Conservation (phyloP, 768 basidiomycete genomes). For the Lentinula raphanica region DNA sequence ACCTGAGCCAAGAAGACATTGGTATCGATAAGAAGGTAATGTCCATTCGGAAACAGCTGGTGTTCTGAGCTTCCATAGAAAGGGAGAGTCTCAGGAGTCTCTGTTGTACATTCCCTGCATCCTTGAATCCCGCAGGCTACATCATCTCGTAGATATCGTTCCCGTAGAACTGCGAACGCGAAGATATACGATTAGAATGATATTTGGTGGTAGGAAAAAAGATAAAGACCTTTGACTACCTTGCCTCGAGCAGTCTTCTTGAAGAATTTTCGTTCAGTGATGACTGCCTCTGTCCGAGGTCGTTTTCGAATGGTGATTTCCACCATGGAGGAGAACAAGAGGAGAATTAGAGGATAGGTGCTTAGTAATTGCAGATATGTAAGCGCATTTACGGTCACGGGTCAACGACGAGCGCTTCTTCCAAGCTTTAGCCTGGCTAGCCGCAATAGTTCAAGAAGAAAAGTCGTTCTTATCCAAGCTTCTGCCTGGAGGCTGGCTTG, state of each 20-base stretch:
- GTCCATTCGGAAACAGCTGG: slow-evolving; percentile 53
- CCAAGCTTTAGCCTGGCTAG: too few relatives aligned
- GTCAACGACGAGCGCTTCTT: too few relatives aligned
- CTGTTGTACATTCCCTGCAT: slow-evolving; percentile 57
- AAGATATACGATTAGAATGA: not conserved
- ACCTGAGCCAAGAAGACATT: slow-evolving; percentile 93
- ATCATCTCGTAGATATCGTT: slow-evolving; percentile 90
- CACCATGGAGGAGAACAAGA: slow-evolving; percentile 29
- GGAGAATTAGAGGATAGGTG: too few relatives aligned
- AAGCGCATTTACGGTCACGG: too few relatives aligned
- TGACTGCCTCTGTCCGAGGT: slow-evolving; percentile 60
- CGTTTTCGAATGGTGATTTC: slow-evolving; percentile 74
- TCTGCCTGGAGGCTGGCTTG: too few relatives aligned
- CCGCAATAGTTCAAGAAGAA: too few relatives aligned
- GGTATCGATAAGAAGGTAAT: slow-evolving; percentile 89
- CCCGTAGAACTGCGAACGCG: slow-evolving; percentile 85
- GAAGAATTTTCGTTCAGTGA: slow-evolving; percentile 89
- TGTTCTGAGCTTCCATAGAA: slow-evolving; percentile 53
- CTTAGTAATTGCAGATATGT: too few relatives aligned
- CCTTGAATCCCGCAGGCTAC: slow-evolving; percentile 77
- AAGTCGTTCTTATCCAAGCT: too few relatives aligned
- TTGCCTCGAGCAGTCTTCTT: slow-evolving; percentile 94
- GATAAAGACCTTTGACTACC: slow-evolving; percentile 76
- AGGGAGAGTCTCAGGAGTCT: slow-evolving; percentile 47
- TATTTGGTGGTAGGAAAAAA: not conserved